phyloP scores from a whole-genome alignment of 345 rosid genomes.

The Brassica nigra region DNA sequence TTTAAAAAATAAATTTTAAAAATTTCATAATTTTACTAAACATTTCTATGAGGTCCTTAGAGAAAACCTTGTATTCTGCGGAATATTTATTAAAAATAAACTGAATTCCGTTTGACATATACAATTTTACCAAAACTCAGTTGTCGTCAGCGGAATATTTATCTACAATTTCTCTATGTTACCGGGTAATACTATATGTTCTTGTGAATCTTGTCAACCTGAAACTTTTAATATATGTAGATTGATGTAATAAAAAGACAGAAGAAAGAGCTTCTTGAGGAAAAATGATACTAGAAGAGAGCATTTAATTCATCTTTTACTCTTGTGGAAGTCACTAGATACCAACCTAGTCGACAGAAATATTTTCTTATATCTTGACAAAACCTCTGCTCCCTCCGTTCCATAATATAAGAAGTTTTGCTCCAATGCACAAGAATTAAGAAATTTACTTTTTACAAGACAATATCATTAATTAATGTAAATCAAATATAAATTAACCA shows the following conservation, averaged over 20 bases:
- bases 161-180: background rate
- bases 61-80: background rate
- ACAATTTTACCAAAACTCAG: background rate
- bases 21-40: background rate
- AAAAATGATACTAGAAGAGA: background rate
- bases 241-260: background rate
- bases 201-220: background rate
- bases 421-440: too few relatives aligned
- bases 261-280: background rate
- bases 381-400: too few relatives aligned
- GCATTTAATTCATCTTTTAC: background rate
- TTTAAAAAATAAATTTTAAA: too few relatives aligned
- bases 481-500: too few relatives aligned
- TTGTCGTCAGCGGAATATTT: background rate
- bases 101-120: background rate
- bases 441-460: too few relatives aligned
- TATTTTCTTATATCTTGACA: too few relatives aligned
- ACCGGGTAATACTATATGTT: background rate
- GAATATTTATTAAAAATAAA: too few relatives aligned
- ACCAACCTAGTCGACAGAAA: background rate
- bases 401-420: too few relatives aligned
- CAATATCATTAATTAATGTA: too few relatives aligned
- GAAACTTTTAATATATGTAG: background rate
- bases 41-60: background rate
- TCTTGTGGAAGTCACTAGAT: background rate